phyloP scores from a whole-genome alignment of 2,329 filamentous ascomycete species.

The Colletotrichum sp. region DNA sequence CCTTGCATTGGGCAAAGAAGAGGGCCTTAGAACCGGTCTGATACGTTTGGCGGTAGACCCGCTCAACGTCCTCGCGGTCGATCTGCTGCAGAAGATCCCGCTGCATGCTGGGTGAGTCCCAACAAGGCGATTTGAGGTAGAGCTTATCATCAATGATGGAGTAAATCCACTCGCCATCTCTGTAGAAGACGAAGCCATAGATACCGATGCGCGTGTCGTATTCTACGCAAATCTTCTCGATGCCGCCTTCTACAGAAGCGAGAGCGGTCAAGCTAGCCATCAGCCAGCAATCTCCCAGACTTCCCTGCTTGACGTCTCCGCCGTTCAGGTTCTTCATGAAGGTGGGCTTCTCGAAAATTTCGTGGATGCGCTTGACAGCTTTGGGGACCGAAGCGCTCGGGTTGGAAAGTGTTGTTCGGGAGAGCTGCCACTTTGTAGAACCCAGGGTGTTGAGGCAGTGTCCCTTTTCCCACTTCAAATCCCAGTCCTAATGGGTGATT shows the following conservation, averaged over 20 bases:
- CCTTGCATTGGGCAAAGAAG: slow-evolving; percentile 78
- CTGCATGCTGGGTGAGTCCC: slow-evolving; percentile 79
- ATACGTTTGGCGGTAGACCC: slow-evolving; percentile 72
- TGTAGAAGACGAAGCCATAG: slow-evolving; percentile 88
- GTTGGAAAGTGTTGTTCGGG: slow-evolving; percentile 46
- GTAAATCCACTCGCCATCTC: slow-evolving; percentile 91
- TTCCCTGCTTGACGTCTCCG: slow-evolving; percentile 79
- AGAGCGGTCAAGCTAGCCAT: slow-evolving; percentile 80
- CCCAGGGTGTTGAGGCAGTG: slow-evolving; percentile 60
- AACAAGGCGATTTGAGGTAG: slow-evolving; percentile 81
- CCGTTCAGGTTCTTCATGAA: slow-evolving; percentile 72
- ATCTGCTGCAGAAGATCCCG: slow-evolving; percentile 77
- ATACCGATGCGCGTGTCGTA: slow-evolving; percentile 78
- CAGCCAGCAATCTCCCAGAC: slow-evolving; percentile 83
- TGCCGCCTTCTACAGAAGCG: slow-evolving; percentile 72
- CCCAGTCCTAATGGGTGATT: slow-evolving; percentile 56
- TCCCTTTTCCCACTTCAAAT: slow-evolving; percentile 70
- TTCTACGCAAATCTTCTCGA: slow-evolving; percentile 77
- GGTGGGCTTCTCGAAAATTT: slow-evolving; percentile 76
- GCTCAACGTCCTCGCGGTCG: slow-evolving; percentile 74
- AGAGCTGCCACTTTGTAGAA: slow-evolving; percentile 57
- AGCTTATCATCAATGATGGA: slow-evolving; percentile 92
- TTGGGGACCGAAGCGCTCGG: slow-evolving; percentile 64
- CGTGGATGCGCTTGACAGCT: slow-evolving; percentile 76
- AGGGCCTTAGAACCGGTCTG: slow-evolving; percentile 79